Evolutionary conservation across 768 basidiomycete genomes (phyloP).

Genomic region (Suillus clintonianus): DNA sequence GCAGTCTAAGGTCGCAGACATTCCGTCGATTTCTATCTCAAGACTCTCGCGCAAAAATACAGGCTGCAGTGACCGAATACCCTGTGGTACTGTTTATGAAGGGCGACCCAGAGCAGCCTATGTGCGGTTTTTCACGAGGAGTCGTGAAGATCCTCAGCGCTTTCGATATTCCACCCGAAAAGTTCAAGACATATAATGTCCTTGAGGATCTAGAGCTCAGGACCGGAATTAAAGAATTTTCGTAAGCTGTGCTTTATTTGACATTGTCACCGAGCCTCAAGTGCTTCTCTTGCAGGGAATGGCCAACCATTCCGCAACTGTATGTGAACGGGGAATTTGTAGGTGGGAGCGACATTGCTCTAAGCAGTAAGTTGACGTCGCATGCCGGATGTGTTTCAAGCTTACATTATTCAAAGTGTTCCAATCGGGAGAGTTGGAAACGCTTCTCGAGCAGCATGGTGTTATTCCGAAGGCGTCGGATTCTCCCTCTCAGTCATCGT

Average conservation of each 20-base stretch:
- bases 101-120: conserved; percentile 81
- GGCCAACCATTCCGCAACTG: conserved; percentile 97
- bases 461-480: not conserved
- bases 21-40: conserved; percentile 57
- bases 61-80: conserved; percentile 68
- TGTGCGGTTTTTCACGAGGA: conserved; percentile 96
- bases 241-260: conserved; percentile 59
- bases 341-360: conserved; percentile 93
- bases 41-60: conserved; percentile 62
- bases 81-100: conserved; percentile 99
- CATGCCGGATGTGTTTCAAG: not conserved
- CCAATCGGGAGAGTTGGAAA: conserved; percentile 1
- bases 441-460: not conserved
- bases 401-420: conserved; percentile 6
- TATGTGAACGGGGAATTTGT: conserved; percentile 96
- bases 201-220: conserved; percentile 84
- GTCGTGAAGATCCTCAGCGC: conserved; percentile 88
- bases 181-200: conserved; percentile 89
- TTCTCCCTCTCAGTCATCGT: not conserved
- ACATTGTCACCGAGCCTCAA: not conserved
- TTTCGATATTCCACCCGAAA: conserved; percentile 77
- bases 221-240: conserved; percentile 91
- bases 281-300: conserved; percentile 59
- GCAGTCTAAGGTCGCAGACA: conserved; percentile 2
- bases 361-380: conserved; percentile 68